Evolutionary conservation across 257 asterid genomes (phyloP).

Genomic region (Primulina eburnea): DNA sequence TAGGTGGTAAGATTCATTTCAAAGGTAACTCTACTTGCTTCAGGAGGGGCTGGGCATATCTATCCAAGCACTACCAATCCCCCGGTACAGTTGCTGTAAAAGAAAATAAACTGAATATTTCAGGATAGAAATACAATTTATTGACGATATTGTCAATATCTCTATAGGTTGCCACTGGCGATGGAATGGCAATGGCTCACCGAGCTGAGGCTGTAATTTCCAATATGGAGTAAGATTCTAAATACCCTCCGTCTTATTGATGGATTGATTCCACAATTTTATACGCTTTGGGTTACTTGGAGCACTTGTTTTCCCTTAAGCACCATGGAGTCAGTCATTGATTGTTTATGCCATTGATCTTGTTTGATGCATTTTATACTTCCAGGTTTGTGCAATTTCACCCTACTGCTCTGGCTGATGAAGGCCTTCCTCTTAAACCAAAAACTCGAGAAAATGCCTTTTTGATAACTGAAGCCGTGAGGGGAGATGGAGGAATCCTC

Average conservation of each 20-base stretch:
- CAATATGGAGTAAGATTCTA: slow-evolving; percentile 87
- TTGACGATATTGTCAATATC: slow-evolving; percentile 22
- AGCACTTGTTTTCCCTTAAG: neutral
- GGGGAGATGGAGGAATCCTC: slow-evolving; percentile 97
- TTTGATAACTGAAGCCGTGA: slow-evolving; percentile 87
- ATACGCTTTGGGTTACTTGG: neutral
- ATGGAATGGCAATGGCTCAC: slow-evolving; percentile 98
- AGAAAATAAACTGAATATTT: slow-evolving; percentile 5
- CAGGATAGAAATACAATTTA: neutral
- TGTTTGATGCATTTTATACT: slow-evolving; percentile 11
- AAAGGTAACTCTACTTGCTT: slow-evolving; percentile 87
- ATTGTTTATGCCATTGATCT: neutral
- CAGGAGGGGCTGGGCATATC: slow-evolving; percentile 99
- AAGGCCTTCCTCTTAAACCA: slow-evolving; percentile 85
- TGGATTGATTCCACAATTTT: neutral
- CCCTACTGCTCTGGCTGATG: slow-evolving; percentile 97
- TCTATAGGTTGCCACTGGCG: slow-evolving; percentile 92
- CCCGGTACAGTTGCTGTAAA: slow-evolving; percentile 42
- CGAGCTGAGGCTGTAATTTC: slow-evolving; percentile 97
- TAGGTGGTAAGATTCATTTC: slow-evolving; percentile 94
- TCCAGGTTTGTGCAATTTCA: slow-evolving; percentile 97
- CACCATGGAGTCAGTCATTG: neutral
- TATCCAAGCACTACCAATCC: slow-evolving; percentile 98
- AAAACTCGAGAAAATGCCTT: slow-evolving; percentile 80
- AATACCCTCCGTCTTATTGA: slow-evolving; percentile 5